Conservation (phyloP, 2,329 filamentous ascomycete species). For the Diaporthe australafricana region DNA sequence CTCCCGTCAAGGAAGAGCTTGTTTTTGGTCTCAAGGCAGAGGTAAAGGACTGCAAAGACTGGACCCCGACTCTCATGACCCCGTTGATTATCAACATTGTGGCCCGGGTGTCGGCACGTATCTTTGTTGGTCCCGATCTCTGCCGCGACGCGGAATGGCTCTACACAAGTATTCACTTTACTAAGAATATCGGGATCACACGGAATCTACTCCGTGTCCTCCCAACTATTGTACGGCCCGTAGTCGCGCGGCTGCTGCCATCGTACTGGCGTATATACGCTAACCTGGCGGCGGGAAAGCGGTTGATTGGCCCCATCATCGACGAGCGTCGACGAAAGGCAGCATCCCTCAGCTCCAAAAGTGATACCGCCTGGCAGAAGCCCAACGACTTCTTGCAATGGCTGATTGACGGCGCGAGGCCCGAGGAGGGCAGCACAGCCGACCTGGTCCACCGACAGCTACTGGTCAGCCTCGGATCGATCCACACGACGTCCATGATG, state of each 20-base stretch:
- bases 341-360: not conserved
- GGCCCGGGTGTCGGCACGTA: conserved; percentile 59
- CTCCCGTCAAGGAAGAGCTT: not conserved
- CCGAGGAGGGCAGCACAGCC: not conserved
- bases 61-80: not conserved
- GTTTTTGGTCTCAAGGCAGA: not conserved
- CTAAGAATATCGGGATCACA: conserved; percentile 50
- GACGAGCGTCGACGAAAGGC: not conserved
- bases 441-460: conserved; percentile 44
- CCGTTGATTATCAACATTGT: conserved; percentile 50
- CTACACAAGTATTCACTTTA: conserved; percentile 55
- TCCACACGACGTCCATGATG: conserved; percentile 51
- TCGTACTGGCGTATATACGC: conserved; percentile 46
- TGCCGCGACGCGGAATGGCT: conserved; percentile 61
- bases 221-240: conserved; percentile 52
- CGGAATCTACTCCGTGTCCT: conserved; percentile 53
- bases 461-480: conserved; percentile 51
- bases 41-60: not conserved
- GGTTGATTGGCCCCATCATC: not conserved
- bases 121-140: conserved; percentile 58
- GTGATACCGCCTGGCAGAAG: not conserved
- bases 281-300: not conserved
- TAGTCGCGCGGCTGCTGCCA: conserved; percentile 58
- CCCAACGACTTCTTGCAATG: no score
- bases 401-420: not conserved